phyloP scores from a whole-genome alignment of 1,284 basidiomycete species.

The Naganishia sp. region DNA sequence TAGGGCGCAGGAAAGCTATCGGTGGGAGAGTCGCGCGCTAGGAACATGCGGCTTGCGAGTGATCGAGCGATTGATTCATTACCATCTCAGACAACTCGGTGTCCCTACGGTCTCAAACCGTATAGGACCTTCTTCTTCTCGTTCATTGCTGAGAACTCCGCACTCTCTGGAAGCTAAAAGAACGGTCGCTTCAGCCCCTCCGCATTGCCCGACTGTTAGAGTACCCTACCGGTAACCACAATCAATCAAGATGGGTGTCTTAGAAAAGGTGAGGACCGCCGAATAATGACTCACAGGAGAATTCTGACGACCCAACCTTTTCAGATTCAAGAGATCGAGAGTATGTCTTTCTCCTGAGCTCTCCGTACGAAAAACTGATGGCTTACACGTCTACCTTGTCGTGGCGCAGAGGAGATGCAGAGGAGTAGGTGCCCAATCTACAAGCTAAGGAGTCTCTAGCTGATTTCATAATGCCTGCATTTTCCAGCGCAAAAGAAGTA shows the following conservation, averaged over 20 bases:
- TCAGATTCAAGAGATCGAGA: constrained; percentile 91
- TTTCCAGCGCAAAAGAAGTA: constrained; percentile 86
- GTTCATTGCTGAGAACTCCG: no score
- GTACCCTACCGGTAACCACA: neutral
- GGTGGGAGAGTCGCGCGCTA: no score
- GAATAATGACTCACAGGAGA: neutral
- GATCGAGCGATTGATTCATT: no score
- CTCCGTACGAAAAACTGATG: neutral
- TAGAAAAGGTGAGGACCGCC: constrained; percentile 70
- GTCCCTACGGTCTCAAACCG: no score
- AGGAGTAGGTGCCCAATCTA: constrained; percentile 65
- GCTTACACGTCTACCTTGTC: constrained; percentile 9
- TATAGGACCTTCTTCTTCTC: no score
- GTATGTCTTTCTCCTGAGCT: constrained; percentile 56
- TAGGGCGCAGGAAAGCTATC: no score
- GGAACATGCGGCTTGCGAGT: no score
- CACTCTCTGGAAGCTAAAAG: no score
- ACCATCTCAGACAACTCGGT: no score
- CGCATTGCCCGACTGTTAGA: neutral
- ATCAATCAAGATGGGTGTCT: constrained; percentile 69
- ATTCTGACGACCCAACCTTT: neutral
- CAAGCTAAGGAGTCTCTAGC: constrained; percentile 23
- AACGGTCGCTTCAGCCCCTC: no score
- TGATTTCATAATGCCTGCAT: neutral
- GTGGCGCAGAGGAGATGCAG: constrained; percentile 81